Evolutionary conservation across 257 asterid genomes (phyloP).

Genomic region (Catharanthus roseus): DNA sequence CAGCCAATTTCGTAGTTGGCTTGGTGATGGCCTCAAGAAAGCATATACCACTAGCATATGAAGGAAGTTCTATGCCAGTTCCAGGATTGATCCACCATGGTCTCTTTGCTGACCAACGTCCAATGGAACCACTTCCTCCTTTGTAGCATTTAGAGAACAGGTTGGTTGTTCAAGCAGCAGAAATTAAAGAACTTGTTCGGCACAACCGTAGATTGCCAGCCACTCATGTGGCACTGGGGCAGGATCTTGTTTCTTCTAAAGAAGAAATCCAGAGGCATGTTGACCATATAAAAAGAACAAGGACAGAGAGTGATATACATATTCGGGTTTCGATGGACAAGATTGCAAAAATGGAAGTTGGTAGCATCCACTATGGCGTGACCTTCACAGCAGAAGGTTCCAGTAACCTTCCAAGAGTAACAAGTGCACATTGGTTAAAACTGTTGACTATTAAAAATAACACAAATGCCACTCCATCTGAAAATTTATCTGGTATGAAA

Average conservation of each 20-base stretch:
- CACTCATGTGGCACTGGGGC: slow-evolving; percentile 48
- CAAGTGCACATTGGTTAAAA: too few species aligned
- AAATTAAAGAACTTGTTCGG: slow-evolving; percentile 46
- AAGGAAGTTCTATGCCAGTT: slow-evolving; percentile 36
- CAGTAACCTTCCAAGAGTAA: too few species aligned
- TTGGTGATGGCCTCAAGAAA: slow-evolving; percentile 58
- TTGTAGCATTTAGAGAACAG: slow-evolving; percentile 36
- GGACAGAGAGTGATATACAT: slow-evolving; percentile 71
- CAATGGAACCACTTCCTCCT: slow-evolving; percentile 35
- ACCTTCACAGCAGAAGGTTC: too few species aligned
- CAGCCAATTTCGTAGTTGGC: neutral
- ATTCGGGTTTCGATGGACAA: slow-evolving; percentile 60
- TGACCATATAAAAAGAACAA: slow-evolving; percentile 58
- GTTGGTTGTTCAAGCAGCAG: slow-evolving; percentile 50
- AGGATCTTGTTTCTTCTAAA: slow-evolving; percentile 51
- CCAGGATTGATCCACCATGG: slow-evolving; percentile 34
- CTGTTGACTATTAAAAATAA: too few species aligned
- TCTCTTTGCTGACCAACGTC: slow-evolving; percentile 28
- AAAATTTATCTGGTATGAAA: too few species aligned
- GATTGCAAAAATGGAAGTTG: slow-evolving; percentile 57
- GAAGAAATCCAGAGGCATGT: slow-evolving; percentile 49
- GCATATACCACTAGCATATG: slow-evolving; percentile 35
- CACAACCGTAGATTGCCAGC: slow-evolving; percentile 71
- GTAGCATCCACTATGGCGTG: too few species aligned
- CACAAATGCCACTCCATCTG: too few species aligned